phyloP scores from a whole-genome alignment of 2,329 filamentous ascomycete genomes.

The Coniochaeta hoffmannii region DNA sequence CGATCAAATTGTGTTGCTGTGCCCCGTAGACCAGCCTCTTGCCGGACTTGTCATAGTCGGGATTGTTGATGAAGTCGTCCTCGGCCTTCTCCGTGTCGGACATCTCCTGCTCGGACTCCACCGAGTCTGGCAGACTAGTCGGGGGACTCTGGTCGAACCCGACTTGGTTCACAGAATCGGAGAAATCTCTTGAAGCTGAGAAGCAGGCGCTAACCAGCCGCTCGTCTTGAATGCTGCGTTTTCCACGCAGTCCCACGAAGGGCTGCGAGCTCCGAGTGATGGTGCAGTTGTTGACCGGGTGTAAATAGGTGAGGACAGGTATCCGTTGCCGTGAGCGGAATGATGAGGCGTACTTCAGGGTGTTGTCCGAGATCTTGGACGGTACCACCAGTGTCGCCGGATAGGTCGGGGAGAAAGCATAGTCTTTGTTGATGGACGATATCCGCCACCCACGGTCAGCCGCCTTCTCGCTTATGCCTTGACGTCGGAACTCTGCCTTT shows the following conservation, averaged over 20 bases:
- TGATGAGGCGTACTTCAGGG: slow-evolving; percentile 82
- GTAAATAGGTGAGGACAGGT: slow-evolving; percentile 87
- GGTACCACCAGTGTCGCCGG: slow-evolving; percentile 80
- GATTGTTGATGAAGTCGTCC: slow-evolving; percentile 54
- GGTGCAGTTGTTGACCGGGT: slow-evolving; percentile 92
- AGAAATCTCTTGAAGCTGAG: slow-evolving; percentile 51
- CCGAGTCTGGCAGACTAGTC: slow-evolving; percentile 45
- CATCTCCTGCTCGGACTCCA: slow-evolving; percentile 38
- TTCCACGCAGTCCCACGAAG: slow-evolving; percentile 74
- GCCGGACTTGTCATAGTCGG: slow-evolving; percentile 51
- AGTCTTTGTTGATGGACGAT: slow-evolving; percentile 83
- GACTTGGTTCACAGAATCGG: slow-evolving; percentile 22
- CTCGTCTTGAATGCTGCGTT: slow-evolving; percentile 92
- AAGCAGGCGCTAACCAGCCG: slow-evolving; percentile 90
- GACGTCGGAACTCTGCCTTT: slow-evolving; percentile 74
- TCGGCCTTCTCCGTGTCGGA: slow-evolving; percentile 59
- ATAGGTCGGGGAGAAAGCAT: slow-evolving; percentile 87
- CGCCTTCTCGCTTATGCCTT: slow-evolving; percentile 81
- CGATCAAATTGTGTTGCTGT: slow-evolving; percentile 88
- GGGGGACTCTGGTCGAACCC: slow-evolving; percentile 28
- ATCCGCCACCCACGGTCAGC: slow-evolving; percentile 78
- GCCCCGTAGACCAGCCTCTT: slow-evolving; percentile 75
- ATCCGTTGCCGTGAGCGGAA: slow-evolving; percentile 88
- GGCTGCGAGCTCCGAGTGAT: slow-evolving; percentile 95
- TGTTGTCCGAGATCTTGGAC: slow-evolving; percentile 88